A percentile compares a stretch with the other conserved stretches of the same genome.
Evolutionary conservation across 306 rosid species (phyloP).

Genomic region (Dryas alaskensis): DNA sequence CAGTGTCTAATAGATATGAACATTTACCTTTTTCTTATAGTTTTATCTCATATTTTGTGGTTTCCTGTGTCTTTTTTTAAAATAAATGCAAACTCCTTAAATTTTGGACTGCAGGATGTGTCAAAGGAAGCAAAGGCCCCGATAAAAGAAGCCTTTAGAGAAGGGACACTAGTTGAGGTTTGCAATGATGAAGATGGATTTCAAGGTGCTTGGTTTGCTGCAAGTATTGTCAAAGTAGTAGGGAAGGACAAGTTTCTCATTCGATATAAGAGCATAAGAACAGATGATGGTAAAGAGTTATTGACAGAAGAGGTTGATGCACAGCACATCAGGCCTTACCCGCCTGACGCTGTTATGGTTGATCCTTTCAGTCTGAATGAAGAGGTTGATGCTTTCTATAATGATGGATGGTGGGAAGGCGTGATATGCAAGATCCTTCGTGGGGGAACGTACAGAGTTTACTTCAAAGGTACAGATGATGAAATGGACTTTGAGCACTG

Average conservation of each 20-base stretch:
- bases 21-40: not conserved
- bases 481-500: constrained; percentile 41
- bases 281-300: constrained; percentile 39
- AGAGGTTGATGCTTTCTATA: constrained; percentile 55
- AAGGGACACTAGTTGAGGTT: constrained; percentile 58
- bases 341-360: constrained; percentile 30
- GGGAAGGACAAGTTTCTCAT: constrained; percentile 36
- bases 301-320: constrained; percentile 51
- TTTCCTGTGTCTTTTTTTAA: not conserved
- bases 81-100: not conserved
- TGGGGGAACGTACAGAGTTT: constrained; percentile 45
- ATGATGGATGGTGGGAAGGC: constrained; percentile 84
- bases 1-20: not conserved
- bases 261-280: constrained; percentile 42
- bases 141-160: constrained; percentile 19
- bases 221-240: constrained; percentile 32
- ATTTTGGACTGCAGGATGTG: constrained; percentile 16
- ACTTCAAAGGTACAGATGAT: constrained; percentile 43
- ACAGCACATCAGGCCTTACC: constrained; percentile 54
- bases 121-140: constrained; percentile 7
- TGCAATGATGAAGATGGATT: constrained; percentile 71
- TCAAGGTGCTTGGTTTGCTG: constrained; percentile 72
- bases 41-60: not conserved
- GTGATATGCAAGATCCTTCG: constrained; percentile 45
- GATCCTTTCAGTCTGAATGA: constrained; percentile 38